phyloP scores from a whole-genome alignment of 257 asterid species.

The Anisodus tanguticus region DNA sequence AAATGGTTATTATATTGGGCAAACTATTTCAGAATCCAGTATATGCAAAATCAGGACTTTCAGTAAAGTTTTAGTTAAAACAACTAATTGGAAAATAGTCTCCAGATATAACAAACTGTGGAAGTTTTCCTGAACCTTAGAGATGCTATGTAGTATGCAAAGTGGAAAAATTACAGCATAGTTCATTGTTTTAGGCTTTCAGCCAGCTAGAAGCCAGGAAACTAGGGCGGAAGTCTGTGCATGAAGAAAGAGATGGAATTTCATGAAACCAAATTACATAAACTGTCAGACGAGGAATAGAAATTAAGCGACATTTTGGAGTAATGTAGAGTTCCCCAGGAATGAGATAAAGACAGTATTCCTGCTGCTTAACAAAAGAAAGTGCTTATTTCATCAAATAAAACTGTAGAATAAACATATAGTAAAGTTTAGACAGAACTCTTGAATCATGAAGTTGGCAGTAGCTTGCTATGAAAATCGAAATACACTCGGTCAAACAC shows the following conservation, averaged over 20 bases:
- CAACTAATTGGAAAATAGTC: not conserved
- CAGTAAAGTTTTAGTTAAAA: not conserved
- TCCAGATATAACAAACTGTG: not conserved
- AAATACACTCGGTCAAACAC: too few species aligned
- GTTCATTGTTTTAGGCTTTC: not conserved
- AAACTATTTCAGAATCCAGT: not conserved
- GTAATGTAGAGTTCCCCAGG: not conserved
- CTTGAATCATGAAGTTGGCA: constrained; percentile 12
- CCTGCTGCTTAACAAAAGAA: not conserved
- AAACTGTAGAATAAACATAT: not conserved
- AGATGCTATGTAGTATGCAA: not conserved
- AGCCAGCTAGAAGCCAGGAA: not conserved
- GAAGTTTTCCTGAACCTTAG: constrained; percentile 10
- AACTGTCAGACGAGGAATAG: not conserved
- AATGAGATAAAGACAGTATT: not conserved
- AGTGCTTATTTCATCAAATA: constrained; percentile 3
- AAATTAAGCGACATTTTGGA: not conserved
- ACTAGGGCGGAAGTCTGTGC: not conserved
- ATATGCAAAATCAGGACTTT: not conserved
- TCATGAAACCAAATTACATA: not conserved
- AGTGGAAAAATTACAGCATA: not conserved
- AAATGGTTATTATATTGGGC: not conserved
- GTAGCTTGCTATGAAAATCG: not conserved
- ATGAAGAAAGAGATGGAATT: not conserved
- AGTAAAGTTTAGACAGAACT: not conserved